phyloP scores from a whole-genome alignment of 75 land plant genomes.

The Selaginella moellendorffii region DNA sequence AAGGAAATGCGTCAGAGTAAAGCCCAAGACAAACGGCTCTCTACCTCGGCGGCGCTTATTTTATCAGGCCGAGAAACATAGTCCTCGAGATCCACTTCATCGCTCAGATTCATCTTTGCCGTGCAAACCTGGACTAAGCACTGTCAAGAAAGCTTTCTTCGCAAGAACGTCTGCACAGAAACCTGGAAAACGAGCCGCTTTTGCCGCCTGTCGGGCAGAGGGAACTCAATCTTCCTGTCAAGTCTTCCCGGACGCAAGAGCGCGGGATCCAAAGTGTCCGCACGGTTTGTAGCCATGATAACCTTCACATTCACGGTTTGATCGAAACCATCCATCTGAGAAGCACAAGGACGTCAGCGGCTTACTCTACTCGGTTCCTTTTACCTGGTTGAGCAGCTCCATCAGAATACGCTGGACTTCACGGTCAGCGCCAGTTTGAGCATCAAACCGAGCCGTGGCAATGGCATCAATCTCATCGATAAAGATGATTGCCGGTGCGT shows the following conservation, averaged over 20 bases:
- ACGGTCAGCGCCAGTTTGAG: conserved; percentile 81
- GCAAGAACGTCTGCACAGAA: background rate
- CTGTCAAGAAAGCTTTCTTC: background rate
- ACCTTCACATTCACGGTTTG: conserved; percentile 96
- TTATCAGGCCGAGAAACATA: conserved; percentile 89
- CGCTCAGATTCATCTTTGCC: conserved; percentile 82
- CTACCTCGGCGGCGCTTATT: conserved; percentile 93
- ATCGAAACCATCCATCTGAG: conserved; percentile 93
- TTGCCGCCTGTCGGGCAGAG: conserved; percentile 78
- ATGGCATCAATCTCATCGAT: conserved; percentile 88
- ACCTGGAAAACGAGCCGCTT: conserved; percentile 90
- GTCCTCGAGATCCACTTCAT: conserved; percentile 90
- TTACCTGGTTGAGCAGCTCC: conserved; percentile 86
- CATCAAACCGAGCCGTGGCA: conserved; percentile 89
- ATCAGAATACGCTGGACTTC: conserved; percentile 84
- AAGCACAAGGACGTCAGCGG: background rate
- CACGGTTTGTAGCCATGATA: conserved; percentile 85
- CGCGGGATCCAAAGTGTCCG: conserved; percentile 84
- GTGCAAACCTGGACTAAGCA: conserved; percentile 56
- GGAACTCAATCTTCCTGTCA: conserved; percentile 80
- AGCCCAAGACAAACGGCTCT: conserved; percentile 2
- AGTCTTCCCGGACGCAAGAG: conserved; percentile 79
- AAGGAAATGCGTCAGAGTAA: background rate
- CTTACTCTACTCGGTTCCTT: no score
- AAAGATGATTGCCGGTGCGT: conserved; percentile 78